These are phyloP conservation scores for Pythium folliculosum DNA, from an alignment of 352 stramenopile genomes.

Conservation along the genomic window DNA sequence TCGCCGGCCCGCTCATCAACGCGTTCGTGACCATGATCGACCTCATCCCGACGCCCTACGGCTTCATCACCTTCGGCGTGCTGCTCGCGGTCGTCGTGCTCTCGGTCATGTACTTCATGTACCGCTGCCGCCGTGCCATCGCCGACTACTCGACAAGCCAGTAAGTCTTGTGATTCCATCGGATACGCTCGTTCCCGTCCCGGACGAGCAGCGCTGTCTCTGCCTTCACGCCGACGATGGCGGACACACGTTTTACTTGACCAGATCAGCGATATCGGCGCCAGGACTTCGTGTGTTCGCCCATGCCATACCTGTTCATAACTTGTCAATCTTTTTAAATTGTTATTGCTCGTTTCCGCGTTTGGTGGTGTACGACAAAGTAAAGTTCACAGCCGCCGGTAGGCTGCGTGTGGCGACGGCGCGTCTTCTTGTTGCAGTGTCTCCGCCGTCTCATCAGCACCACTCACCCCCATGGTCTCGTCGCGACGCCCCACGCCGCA, in stretches of 20 bases:
- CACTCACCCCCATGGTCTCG: not conserved
- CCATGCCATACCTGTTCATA: too few relatives aligned
- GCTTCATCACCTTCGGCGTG: slow-evolving; percentile 59
- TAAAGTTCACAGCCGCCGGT: not conserved
- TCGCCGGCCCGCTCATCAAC: slow-evolving; percentile 74
- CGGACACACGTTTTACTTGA: too few relatives aligned
- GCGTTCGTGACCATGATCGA: slow-evolving; percentile 65
- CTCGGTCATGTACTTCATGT: slow-evolving; percentile 50
- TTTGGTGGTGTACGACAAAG: too few relatives aligned
- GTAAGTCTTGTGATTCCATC: not conserved
- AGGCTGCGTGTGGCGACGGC: not conserved
- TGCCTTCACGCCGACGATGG: too few relatives aligned
- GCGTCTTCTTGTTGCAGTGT: slow-evolving; percentile 1
- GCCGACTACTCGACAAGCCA: slow-evolving; percentile 10
- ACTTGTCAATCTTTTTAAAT: too few relatives aligned
- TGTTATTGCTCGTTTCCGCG: not conserved
- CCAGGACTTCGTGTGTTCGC: too few relatives aligned
- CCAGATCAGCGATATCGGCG: too few relatives aligned
- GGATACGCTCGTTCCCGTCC: too few relatives aligned
- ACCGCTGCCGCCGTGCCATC: slow-evolving; percentile 59
- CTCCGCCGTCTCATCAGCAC: not conserved
- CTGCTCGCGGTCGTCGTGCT: slow-evolving; percentile 40
- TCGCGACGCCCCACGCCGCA: not conserved
- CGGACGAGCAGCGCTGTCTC: too few relatives aligned
- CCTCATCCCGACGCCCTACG: slow-evolving; percentile 58